Base-by-base conservation (phyloP, 768 basidiomycete genomes). In the Trametes elegans region DNA sequence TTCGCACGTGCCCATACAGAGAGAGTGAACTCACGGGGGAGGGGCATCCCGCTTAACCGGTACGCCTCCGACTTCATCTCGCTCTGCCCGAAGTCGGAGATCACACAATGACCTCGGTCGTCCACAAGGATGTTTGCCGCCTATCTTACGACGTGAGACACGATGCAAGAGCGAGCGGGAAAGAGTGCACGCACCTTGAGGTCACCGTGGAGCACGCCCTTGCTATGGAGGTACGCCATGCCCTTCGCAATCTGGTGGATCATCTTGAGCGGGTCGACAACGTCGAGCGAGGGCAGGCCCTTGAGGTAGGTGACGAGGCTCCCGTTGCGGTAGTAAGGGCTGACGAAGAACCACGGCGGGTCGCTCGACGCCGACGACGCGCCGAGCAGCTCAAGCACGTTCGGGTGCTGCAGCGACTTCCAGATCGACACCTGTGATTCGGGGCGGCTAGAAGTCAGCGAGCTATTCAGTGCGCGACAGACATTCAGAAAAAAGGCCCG, bases 11-110 rank as follows among this genome's bases (percentile, higher is more conserved):
- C 21, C 13, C 45, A 28, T 10, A 34, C 16, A 35, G 14, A 11
- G 9, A 36, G 26, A 16, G 23, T 11, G n/a, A 10, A 23, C 1
- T 3, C 55, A 70, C 71, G 70, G 18, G 69, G 68, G 6, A 63
- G 35, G 5, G 65, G 61, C 24, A 72, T 72, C 9, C 82, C 82
- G 50, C 81, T 86, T 2, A 87, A 73, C 28, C 80, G 76, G 60
- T 76, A 83, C 4, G 80, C 83, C 66, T 92, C 88, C 14, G 77
- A 80, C 70, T 84, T 88, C 74, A 92, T 83, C 68, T 88, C 85
- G 61, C 82, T 86, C 67, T 92, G 87, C 0, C 88, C 90, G 67
- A 94, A 93, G 65, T 93, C 90, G 26, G 88, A 82, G 36, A 93
- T 82, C 35, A 92, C 76, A 55, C 89, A 92, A 41, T 73, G 79